Evolutionary conservation across 352 stramenopile species (phyloP).

Genomic region (Saprolegnia parasitica): DNA sequence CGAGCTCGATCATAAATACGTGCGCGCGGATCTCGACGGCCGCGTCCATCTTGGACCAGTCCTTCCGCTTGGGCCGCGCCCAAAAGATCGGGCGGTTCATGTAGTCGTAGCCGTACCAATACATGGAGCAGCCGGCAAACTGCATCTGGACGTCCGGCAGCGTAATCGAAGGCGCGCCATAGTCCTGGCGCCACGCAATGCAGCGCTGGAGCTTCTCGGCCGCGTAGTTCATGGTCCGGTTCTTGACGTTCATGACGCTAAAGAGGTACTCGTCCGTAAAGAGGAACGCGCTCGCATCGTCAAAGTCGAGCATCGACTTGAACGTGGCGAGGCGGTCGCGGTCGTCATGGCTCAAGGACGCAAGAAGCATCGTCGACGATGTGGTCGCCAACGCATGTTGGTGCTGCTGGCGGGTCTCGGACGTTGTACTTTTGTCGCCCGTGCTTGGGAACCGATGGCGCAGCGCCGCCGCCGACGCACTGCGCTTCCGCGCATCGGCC

Average conservation of each 20-base stretch:
- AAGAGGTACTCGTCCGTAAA: conserved; percentile 58
- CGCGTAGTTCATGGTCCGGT: conserved; percentile 52
- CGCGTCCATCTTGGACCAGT: conserved; percentile 56
- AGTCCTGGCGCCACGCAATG: conserved; percentile 46
- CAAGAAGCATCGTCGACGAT: neutral
- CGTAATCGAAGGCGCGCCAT: conserved; percentile 39
- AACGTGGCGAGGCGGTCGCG: conserved; percentile 31
- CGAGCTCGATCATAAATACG: conserved; percentile 54
- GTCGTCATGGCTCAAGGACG: conserved; percentile 22
- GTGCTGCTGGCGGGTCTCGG: neutral
- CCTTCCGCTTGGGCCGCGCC: conserved; percentile 55
- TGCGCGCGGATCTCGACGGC: conserved; percentile 53
- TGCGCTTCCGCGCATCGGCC: neutral
- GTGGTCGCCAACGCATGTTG: no score
- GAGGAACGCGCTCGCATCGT: conserved; percentile 43
- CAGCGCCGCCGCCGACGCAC: neutral
- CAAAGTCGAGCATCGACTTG: conserved; percentile 30
- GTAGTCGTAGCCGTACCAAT: conserved; percentile 70
- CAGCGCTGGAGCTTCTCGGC: conserved; percentile 56
- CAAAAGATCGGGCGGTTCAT: conserved; percentile 61
- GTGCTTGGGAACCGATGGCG: conserved; percentile 1
- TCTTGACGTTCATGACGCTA: conserved; percentile 57
- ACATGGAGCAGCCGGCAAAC: conserved; percentile 52
- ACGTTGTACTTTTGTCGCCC: neutral
- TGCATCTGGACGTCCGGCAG: conserved; percentile 43